These are phyloP conservation scores for Artemisia argyi DNA, from an alignment of 129 eudicot species.

Conservation along the genomic window DNA sequence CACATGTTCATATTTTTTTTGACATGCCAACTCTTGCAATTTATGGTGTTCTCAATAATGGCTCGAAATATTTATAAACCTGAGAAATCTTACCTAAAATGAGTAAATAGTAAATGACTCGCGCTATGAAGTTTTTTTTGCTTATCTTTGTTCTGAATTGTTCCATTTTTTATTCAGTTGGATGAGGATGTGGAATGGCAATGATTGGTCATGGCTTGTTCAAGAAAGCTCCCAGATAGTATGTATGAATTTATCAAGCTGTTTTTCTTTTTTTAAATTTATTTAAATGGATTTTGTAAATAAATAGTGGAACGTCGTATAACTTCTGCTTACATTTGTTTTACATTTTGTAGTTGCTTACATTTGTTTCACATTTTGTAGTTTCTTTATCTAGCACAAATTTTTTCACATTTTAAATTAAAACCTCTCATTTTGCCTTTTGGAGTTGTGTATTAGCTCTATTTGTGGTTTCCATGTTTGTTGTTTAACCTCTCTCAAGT, in stretches of 20 bases:
- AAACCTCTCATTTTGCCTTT: no score
- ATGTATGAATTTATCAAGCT: conserved; percentile 5
- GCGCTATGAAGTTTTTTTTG: not conserved
- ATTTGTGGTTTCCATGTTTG: no score
- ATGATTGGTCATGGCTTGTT: conserved; percentile 22
- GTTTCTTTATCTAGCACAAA: no score
- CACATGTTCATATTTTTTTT: not conserved
- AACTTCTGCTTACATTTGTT: conserved; percentile 6
- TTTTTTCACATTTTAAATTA: no score
- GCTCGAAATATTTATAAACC: no score
- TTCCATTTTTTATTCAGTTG: conserved; percentile 5
- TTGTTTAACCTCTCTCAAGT: no score
- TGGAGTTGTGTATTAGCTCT: no score
- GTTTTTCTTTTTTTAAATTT: not conserved
- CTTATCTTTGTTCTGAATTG: not conserved
- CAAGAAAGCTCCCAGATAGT: not conserved
- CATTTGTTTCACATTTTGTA: no score
- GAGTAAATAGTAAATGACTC: not conserved
- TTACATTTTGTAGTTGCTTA: conserved; percentile 23
- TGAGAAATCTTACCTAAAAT: not conserved
- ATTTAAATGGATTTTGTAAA: conserved; percentile 25
- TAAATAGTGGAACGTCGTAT: conserved; percentile 30
- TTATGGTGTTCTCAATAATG: not conserved
- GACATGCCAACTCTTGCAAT: not conserved
- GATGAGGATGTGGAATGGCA: conserved; percentile 16